These are phyloP conservation scores for Marchantia paleacea DNA, from an alignment of 225 moss, liverwort and hornwort genomes.

Conservation along the genomic window DNA sequence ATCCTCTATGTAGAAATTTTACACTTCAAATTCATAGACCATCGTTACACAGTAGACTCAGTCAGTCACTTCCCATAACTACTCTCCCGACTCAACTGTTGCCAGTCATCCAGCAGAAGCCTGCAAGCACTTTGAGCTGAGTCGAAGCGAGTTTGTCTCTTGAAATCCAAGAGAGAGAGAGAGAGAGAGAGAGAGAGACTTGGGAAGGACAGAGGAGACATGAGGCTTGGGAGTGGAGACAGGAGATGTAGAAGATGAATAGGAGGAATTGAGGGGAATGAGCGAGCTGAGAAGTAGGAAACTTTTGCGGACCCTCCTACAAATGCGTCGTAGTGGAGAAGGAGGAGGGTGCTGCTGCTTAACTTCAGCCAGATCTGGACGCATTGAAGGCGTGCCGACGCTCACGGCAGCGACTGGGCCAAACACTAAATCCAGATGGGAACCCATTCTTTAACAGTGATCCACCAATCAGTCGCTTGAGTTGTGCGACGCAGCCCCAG, in stretches of 20 bases:
- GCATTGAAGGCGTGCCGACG: constrained; percentile 12
- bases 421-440: constrained; percentile 1
- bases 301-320: not conserved
- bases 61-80: not conserved
- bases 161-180: constrained; percentile 11
- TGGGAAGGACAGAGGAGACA: constrained; percentile 5
- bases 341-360: not conserved
- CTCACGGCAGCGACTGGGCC: not conserved
- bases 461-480: not conserved
- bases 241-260: constrained; percentile 6
- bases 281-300: not conserved
- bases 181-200: not conserved
- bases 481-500: not conserved
- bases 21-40: not conserved
- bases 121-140: not conserved
- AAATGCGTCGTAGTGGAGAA: constrained; percentile 11
- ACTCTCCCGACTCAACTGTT: not conserved
- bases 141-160: not conserved
- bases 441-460: constrained; percentile 1
- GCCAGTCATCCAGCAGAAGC: not conserved
- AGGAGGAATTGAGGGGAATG: not conserved
- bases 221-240: not conserved
- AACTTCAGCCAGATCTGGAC: constrained; percentile 13
- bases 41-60: not conserved
- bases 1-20: not conserved